Conservation (phyloP, 768 basidiomycete species). For the Trametes meyenii region DNA sequence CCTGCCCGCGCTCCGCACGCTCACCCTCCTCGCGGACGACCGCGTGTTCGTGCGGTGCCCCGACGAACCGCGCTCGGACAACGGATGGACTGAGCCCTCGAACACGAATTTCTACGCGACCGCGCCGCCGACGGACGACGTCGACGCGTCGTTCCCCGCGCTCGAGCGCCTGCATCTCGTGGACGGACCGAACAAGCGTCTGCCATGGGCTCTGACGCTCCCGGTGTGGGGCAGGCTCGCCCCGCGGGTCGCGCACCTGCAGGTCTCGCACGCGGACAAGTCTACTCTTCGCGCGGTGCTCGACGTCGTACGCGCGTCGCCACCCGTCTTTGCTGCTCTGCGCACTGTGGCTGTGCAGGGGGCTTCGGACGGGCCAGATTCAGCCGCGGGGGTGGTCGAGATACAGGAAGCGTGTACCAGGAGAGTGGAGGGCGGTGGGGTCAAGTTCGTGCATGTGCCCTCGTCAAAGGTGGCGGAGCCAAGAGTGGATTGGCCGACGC, state of each 20-base stretch:
- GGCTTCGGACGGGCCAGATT: background rate
- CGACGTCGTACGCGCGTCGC: background rate
- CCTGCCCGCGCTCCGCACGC: slow-evolving; percentile 7
- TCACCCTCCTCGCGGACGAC: slow-evolving; percentile 9
- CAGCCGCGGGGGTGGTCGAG: background rate
- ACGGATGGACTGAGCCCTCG: background rate
- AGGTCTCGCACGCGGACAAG: background rate
- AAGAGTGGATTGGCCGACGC: background rate
- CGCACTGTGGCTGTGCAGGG: background rate
- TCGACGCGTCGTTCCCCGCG: slow-evolving; percentile 2
- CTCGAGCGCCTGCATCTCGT: slow-evolving; percentile 11
- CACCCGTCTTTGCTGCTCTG: background rate
- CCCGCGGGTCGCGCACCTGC: background rate
- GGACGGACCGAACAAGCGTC: background rate
- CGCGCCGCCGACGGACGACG: background rate
- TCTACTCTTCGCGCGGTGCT: background rate
- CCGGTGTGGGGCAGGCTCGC: slow-evolving; percentile 11
- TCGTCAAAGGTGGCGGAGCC: background rate
- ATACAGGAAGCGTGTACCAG: background rate
- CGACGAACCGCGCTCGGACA: background rate
- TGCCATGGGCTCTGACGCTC: slow-evolving; percentile 1
- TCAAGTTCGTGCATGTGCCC: background rate
- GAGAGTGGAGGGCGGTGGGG: background rate
- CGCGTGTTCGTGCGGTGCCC: slow-evolving; percentile 9
- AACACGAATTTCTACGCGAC: slow-evolving; percentile 2